A percentile compares a stretch with the other conserved stretches of the same genome.
phyloP scores from a whole-genome alignment of 2,329 filamentous ascomycete species.

The Epichloe festucae region DNA sequence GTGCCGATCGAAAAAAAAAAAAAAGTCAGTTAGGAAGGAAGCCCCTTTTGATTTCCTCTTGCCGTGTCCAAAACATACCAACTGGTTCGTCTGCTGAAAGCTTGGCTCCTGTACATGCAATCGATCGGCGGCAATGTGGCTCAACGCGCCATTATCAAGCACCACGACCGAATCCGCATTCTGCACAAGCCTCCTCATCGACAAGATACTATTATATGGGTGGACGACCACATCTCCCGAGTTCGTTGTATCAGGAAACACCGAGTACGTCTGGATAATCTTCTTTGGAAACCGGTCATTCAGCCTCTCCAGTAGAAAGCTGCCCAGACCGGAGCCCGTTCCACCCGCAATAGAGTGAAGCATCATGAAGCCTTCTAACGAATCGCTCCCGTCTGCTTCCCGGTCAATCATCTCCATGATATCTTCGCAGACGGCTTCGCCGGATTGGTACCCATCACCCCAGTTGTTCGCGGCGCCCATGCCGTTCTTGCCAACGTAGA shows the following conservation, averaged over 20 bases:
- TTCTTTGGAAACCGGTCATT: constrained; percentile 99
- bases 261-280: constrained; percentile 96
- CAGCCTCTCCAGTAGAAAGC: constrained; percentile 84
- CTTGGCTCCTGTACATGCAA: constrained; percentile 92
- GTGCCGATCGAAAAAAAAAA: not conserved
- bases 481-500: constrained; percentile 90
- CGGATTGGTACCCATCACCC: constrained; percentile 91
- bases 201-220: constrained; percentile 91
- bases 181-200: constrained; percentile 81
- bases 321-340: constrained; percentile 90
- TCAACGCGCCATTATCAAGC: constrained; percentile 87
- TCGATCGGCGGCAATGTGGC: constrained; percentile 85
- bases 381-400: constrained; percentile 95
- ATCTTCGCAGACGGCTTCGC: constrained; percentile 85
- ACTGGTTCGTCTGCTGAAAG: constrained; percentile 93
- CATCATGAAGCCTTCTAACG: constrained; percentile 97
- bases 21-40: not conserved
- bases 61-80: constrained; percentile 35
- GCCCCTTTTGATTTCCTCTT: not conserved
- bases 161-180: constrained; percentile 98
- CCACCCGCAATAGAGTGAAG: constrained; percentile 96
- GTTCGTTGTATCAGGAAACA: constrained; percentile 88
- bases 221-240: constrained; percentile 88
- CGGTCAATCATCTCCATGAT: constrained; percentile 99
- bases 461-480: constrained; percentile 95